Evolutionary conservation across 495 filamentous ascomycete species (phyloP), one percentile per base, ranked within the genome.

Genomic region (Cetradonia linearis): DNA sequence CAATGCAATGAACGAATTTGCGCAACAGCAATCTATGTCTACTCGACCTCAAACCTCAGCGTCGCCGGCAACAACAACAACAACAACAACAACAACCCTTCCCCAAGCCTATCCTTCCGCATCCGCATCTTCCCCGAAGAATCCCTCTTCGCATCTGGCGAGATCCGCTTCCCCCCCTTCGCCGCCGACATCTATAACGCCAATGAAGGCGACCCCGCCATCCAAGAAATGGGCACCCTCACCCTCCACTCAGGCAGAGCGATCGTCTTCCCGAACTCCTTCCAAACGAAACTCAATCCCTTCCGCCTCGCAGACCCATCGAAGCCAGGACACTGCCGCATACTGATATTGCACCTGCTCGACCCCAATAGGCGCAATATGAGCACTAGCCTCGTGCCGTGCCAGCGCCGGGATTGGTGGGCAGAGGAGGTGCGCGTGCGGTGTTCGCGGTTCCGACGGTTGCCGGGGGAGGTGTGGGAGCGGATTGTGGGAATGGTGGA

Each of bases 351-450:
- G 23, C 81, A 74, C 65, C 71, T 86, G 5, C 70, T 85, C 16
- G 80, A 84, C 63, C 82, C 82, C 0, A 69, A 75, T 33, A 68
- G 73, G 20, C 73, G 81, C 9, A 74, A 82, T 53, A 75, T 82
- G 37, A 78, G 73, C 2, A 83, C 82, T 0, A 74, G 76, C 0
- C 78, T 80, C 59, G 75, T 85, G 0, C 81, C 83, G 5, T 80
- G 81, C 0, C 82, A 80, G 62, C 64, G 72, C 16, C 20, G 70
- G 3, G 71, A 76, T 60, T 77, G 74, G 74, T 71, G 68, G 52
- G 48, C 64, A 0, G 31, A 61, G 2, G 60, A 67, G 0, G 50
- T 67, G 4, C 58, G 56, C 0, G 44, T 58, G 7, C 1, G 11
- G 5, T 25, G 49, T 14, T 44, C 67, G 2, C 56, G 63, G 16